These are phyloP conservation scores for Begonia fuchsioides DNA, from an alignment of 306 rosid genomes.

Conservation along the genomic window DNA sequence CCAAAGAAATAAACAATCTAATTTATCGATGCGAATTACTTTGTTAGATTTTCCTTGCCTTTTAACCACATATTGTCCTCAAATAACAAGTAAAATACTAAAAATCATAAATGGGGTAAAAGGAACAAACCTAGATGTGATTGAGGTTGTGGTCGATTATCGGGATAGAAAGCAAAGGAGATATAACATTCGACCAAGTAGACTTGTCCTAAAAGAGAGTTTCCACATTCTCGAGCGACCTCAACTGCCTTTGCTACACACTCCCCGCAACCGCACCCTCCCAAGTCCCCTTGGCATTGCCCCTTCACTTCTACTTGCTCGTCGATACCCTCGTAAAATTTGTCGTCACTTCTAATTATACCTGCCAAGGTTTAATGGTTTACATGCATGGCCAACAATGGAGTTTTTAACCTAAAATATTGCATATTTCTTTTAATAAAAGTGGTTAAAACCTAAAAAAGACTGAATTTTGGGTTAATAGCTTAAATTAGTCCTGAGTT, in stretches of 20 bases:
- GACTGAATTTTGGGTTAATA: too few relatives aligned
- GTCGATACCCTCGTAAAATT: constrained; percentile 17
- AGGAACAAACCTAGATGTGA: background rate
- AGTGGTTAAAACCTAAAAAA: too few relatives aligned
- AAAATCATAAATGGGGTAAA: background rate
- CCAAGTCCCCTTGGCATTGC: constrained; percentile 43
- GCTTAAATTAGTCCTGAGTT: too few relatives aligned
- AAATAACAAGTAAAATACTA: background rate
- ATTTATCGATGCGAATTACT: background rate
- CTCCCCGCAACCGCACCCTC: constrained; percentile 37
- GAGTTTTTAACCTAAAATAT: too few relatives aligned
- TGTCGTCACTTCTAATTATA: constrained; percentile 11
- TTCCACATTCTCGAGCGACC: constrained; percentile 35
- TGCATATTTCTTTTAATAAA: too few relatives aligned
- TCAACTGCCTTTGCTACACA: constrained; percentile 41
- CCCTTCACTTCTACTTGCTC: constrained; percentile 37
- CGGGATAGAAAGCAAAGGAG: constrained; percentile 20
- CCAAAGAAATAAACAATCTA: background rate
- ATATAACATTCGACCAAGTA: constrained; percentile 47
- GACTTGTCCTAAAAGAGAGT: constrained; percentile 32
- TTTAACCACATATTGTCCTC: background rate
- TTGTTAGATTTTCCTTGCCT: too few relatives aligned
- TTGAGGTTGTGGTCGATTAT: background rate
- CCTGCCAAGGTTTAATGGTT: too few relatives aligned
- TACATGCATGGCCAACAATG: too few relatives aligned